Conservation (phyloP, 768 basidiomycete species). For the Amanita muscaria region DNA sequence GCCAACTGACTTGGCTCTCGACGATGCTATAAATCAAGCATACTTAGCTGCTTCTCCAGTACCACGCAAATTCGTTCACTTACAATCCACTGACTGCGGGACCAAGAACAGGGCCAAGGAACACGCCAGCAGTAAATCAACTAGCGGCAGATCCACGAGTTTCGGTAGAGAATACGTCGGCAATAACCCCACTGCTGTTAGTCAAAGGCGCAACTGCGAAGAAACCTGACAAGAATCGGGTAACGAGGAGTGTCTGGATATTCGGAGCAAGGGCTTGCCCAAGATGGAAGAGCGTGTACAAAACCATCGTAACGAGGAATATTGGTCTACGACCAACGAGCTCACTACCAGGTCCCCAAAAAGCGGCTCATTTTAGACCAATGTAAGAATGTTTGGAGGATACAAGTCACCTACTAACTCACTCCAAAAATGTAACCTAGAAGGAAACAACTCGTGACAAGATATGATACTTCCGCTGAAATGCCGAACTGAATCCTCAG, state of each 20-base stretch:
- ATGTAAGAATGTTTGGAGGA: not conserved
- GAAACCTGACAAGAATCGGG: constrained; percentile 54
- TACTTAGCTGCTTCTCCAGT: not conserved
- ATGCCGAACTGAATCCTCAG: constrained; percentile 33
- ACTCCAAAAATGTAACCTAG: constrained; percentile 44
- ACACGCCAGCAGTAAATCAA: constrained; percentile 51
- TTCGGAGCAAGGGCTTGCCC: constrained; percentile 55
- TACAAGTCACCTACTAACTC: constrained; percentile 14
- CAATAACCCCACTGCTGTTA: constrained; percentile 48
- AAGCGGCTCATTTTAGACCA: no score
- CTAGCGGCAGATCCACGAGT: constrained; percentile 47
- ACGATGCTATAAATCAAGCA: constrained; percentile 30
- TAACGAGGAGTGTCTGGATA: constrained; percentile 47
- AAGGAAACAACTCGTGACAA: constrained; percentile 42
- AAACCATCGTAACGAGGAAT: constrained; percentile 40
- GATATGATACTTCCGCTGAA: constrained; percentile 34
- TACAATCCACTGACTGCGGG: constrained; percentile 56
- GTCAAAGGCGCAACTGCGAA: constrained; percentile 54
- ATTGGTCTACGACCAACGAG: constrained; percentile 45
- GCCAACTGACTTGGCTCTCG: constrained; percentile 42
- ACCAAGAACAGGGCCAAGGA: constrained; percentile 54
- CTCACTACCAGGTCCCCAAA: constrained; percentile 59
- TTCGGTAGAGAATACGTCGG: constrained; percentile 47
- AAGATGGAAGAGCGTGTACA: constrained; percentile 47
- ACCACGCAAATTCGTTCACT: constrained; percentile 16